phyloP scores from a whole-genome alignment of 148 eudicot genomes.

The Drosera capensis region DNA sequence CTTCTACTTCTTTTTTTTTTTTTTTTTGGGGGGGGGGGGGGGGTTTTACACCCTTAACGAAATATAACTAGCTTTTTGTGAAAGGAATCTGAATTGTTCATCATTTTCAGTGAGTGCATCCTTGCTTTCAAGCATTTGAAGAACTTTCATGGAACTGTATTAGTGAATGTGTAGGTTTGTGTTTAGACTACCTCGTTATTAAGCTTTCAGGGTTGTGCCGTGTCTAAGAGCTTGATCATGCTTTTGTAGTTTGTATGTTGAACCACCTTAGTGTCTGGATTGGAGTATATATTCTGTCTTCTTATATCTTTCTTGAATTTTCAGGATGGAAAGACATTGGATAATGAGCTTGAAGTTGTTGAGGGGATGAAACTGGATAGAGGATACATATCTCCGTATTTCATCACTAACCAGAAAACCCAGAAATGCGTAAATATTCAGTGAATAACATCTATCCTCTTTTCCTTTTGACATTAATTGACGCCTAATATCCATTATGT shows the following conservation, averaged over 20 bases:
- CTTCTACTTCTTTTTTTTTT: not conserved
- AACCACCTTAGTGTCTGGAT: too few relatives aligned
- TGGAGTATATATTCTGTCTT: not conserved
- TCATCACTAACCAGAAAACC: constrained; percentile 39
- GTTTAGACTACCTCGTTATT: too few relatives aligned
- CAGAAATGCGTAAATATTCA: constrained; percentile 51
- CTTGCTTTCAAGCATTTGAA: too few relatives aligned
- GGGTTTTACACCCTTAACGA: not conserved
- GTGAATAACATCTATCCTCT: constrained; percentile 2
- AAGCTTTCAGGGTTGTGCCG: too few relatives aligned
- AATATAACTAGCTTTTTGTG: too few relatives aligned
- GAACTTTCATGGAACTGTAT: too few relatives aligned
- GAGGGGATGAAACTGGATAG: constrained; percentile 54
- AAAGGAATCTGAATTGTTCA: too few relatives aligned
- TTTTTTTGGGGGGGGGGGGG: not conserved
- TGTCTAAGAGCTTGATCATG: too few relatives aligned
- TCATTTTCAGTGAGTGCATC: too few relatives aligned
- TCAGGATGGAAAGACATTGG: constrained; percentile 74
- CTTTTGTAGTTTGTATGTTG: too few relatives aligned
- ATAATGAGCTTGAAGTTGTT: constrained; percentile 47
- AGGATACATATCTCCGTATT: constrained; percentile 52
- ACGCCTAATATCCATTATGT: not conserved
- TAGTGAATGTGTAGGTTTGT: too few relatives aligned
- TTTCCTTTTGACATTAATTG: not conserved
- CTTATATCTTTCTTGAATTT: not conserved